Base-by-base conservation (phyloP, 371 early-diverging fungal genomes). In the Mortierella sp. region DNA sequence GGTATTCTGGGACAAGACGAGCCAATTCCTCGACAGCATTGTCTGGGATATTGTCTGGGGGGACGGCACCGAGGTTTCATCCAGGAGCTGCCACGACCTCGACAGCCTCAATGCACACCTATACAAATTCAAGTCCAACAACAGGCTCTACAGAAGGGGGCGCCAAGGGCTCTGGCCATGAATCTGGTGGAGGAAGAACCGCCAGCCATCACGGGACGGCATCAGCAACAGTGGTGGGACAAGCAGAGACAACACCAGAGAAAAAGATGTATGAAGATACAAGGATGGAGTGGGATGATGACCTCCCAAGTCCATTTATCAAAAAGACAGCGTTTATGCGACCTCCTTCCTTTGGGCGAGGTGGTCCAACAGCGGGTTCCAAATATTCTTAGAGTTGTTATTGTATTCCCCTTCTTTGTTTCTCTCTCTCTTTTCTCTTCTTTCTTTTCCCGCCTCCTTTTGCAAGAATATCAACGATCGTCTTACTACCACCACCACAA, bases 231-330 rank as follows among this genome's bases (percentile, higher is more conserved):
- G n/a, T n/a, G 7, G 62, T 16, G 51, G 25, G 43, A 28, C 26
- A 9, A 15, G 19, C n/a, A 23, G 18, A 57, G 19, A 25, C 55
- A 28, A 58, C 55, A 51, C 47, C 67, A 2, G 26, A 56, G 12
- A 68, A 37, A 26, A 43, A 28, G 4, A 51, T 57, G 7, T 67
- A 66, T 14, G 60, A 63, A 9, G 70, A 71, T 14, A 26, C 53
- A 28, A 37, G 64, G 19, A 76, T 76, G 76, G 76, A 76, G 1
- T 76, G 76, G 76, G 76, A 76, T 45, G 53, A 53, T 23, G 76
- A 76, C 46, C 55, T 76, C 16, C 76, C 76, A 15, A 68, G 76
- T 44, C 76, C 76, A 18, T 76, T 76, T 21, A 71, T 76, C 48
- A 70, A 64, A 45, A 76, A 71, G 53, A 60, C 68, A 19, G 37